These are phyloP conservation scores for Pyricularia grisea DNA, from an alignment of 2,329 filamentous ascomycete species.

Conservation along the genomic window DNA sequence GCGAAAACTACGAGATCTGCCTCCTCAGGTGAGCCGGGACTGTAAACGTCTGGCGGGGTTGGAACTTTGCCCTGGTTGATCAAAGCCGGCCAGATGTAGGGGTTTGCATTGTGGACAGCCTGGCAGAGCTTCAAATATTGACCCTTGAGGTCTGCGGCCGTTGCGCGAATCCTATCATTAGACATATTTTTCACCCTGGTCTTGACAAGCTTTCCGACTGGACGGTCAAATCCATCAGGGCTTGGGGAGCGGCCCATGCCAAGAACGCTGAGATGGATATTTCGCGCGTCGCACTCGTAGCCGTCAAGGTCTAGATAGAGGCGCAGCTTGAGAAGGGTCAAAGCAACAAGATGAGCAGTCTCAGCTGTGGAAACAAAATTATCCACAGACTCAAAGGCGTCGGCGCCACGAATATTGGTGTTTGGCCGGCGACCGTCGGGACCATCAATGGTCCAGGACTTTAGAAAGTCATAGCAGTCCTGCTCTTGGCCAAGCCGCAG, in stretches of 20 bases:
- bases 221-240: not conserved
- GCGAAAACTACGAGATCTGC: constrained; percentile 8
- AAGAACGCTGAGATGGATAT: constrained; percentile 5
- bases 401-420: constrained; percentile 19
- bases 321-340: constrained; percentile 10
- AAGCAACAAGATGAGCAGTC: constrained; percentile 11
- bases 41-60: not conserved
- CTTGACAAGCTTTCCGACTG: not conserved
- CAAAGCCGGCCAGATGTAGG: constrained; percentile 12
- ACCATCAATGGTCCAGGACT: constrained; percentile 16
- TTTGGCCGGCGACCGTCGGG: too few relatives aligned
- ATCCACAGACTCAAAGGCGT: constrained; percentile 26
- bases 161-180: too few relatives aligned
- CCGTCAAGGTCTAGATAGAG: not conserved
- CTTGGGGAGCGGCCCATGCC: constrained; percentile 4
- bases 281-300: not conserved
- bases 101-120: constrained; percentile 9
- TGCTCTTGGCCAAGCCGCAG: constrained; percentile 22
- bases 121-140: constrained; percentile 10
- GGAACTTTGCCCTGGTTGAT: constrained; percentile 4
- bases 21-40: constrained; percentile 8
- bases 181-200: not conserved
- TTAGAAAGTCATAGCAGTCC: constrained; percentile 35
- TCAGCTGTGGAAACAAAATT: not conserved
- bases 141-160: not conserved